A percentile compares a stretch with the other conserved stretches of the same genome.
phyloP scores from a whole-genome alignment of 1,284 basidiomycete genomes.

The Sporisorium iseilematis-ciliati region DNA sequence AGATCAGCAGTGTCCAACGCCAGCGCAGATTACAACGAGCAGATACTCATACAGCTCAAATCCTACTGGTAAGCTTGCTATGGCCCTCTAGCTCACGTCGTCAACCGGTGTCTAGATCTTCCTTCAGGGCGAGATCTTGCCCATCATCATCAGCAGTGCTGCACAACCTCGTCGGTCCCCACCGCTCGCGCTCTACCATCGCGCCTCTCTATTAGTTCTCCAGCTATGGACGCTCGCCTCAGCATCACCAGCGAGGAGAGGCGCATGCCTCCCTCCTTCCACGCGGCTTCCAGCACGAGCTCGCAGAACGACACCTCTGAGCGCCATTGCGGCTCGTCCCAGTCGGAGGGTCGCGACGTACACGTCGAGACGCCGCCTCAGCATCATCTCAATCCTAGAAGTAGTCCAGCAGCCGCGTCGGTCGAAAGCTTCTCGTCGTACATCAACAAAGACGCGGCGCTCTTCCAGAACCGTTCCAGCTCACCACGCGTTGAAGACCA shows the following conservation, averaged over 20 bases:
- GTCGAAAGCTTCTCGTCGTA: slow-evolving; percentile 58
- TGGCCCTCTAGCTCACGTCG: slow-evolving; percentile 11
- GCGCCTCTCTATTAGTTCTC: neutral
- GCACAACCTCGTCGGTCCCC: neutral
- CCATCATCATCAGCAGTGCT: neutral
- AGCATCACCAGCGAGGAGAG: slow-evolving; percentile 17
- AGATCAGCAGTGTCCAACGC: neutral
- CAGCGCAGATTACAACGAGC: neutral
- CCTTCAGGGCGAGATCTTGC: slow-evolving; percentile 7
- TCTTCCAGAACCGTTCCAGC: slow-evolving; percentile 51
- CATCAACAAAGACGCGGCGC: slow-evolving; percentile 52
- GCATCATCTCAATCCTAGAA: slow-evolving; percentile 28
- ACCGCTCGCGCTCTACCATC: slow-evolving; percentile 1
- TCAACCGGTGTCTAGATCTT: slow-evolving; percentile 10
- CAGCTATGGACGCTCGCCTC: slow-evolving; percentile 22
- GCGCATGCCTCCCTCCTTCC: slow-evolving; percentile 19
- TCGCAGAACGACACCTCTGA: slow-evolving; percentile 11
- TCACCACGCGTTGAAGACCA: slow-evolving; percentile 50
- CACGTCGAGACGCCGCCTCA: slow-evolving; percentile 21
- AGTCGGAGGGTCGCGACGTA: slow-evolving; percentile 31
- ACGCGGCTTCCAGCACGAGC: neutral
- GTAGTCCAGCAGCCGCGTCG: slow-evolving; percentile 51
- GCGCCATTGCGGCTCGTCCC: slow-evolving; percentile 35
- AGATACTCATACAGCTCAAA: neutral
- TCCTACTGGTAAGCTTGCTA: slow-evolving; percentile 1